phyloP scores from a whole-genome alignment of 768 basidiomycete genomes.

The Cystofilobasidium bisporidii region DNA sequence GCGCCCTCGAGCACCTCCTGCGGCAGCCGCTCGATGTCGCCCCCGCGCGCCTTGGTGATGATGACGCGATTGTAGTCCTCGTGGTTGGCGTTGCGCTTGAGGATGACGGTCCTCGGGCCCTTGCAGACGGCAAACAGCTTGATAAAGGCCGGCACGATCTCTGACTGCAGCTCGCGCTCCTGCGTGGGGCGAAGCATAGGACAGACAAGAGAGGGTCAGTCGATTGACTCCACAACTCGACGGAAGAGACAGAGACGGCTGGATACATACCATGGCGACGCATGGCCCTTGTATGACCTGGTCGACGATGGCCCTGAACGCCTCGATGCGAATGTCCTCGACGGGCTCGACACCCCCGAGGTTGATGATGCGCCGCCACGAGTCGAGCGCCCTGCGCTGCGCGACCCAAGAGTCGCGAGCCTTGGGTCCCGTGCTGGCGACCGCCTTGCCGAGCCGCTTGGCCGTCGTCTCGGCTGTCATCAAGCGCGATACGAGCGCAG shows the following conservation, averaged over 20 bases:
- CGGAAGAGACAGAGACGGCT: not conserved
- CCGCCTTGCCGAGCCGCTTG: slow-evolving; percentile 35
- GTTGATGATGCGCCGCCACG: slow-evolving; percentile 35
- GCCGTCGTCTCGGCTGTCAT: slow-evolving; percentile 20
- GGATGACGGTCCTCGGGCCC: slow-evolving; percentile 38
- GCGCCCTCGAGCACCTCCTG: slow-evolving; percentile 33
- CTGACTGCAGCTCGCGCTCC: slow-evolving; percentile 36
- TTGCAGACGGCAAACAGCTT: slow-evolving; percentile 33
- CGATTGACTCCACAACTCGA: too few relatives aligned
- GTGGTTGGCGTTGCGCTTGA: slow-evolving; percentile 33
- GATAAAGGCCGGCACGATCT: slow-evolving; percentile 36
- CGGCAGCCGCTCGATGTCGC: slow-evolving; percentile 32
- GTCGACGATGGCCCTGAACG: slow-evolving; percentile 34
- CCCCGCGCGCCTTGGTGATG: slow-evolving; percentile 29
- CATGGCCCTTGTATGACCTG: slow-evolving; percentile 32
- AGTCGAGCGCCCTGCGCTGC: slow-evolving; percentile 31
- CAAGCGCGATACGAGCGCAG: slow-evolving; percentile 15
- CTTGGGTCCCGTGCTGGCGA: slow-evolving; percentile 33
- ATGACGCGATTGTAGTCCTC: slow-evolving; percentile 36
- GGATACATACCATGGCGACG: slow-evolving; percentile 34
- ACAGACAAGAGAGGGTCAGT: too few relatives aligned
- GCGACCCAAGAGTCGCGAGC: slow-evolving; percentile 35
- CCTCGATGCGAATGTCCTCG: slow-evolving; percentile 35
- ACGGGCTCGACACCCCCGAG: slow-evolving; percentile 35
- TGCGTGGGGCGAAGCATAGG: slow-evolving; percentile 22